Percentiles rank a stretch among this genome's conserved stretches.
phyloP scores from a whole-genome alignment of 208 protist genomes.

The Crithidia expoeki region DNA sequence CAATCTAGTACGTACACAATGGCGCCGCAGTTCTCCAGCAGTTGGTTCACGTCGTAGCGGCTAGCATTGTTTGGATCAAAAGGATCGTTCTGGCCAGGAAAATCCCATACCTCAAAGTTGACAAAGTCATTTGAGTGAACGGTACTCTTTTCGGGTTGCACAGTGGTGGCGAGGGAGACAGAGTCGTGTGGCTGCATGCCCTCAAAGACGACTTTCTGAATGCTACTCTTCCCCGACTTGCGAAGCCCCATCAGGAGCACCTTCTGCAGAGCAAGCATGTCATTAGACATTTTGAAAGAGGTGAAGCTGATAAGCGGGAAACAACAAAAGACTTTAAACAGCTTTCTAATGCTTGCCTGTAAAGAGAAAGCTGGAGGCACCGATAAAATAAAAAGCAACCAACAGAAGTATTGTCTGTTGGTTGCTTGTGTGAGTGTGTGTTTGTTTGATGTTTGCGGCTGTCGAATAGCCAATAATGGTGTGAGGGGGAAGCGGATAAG shows the following conservation, averaged over 20 bases:
- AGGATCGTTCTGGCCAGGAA: conserved; percentile 87
- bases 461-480: too few relatives aligned
- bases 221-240: conserved; percentile 92
- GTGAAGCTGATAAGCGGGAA: neutral
- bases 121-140: conserved; percentile 89
- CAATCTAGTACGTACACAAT: conserved; percentile 92
- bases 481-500: too few relatives aligned
- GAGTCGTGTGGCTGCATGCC: conserved; percentile 90
- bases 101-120: conserved; percentile 93
- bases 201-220: conserved; percentile 91
- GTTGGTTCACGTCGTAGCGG: conserved; percentile 60
- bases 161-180: conserved; percentile 78
- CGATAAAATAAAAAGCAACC: too few relatives aligned
- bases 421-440: too few relatives aligned
- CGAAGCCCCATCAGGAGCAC: conserved; percentile 88
- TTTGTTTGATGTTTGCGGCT: too few relatives aligned
- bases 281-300: conserved; percentile 26
- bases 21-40: conserved; percentile 86
- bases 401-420: too few relatives aligned
- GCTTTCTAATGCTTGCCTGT: too few relatives aligned
- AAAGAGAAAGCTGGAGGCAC: too few relatives aligned
- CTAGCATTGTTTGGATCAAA: conserved; percentile 69
- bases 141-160: conserved; percentile 76
- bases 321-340: conserved; percentile 2
- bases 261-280: conserved; percentile 73